Base-by-base conservation (phyloP, 2,329 filamentous ascomycete species). In the Trichoderma guizhouense region DNA sequence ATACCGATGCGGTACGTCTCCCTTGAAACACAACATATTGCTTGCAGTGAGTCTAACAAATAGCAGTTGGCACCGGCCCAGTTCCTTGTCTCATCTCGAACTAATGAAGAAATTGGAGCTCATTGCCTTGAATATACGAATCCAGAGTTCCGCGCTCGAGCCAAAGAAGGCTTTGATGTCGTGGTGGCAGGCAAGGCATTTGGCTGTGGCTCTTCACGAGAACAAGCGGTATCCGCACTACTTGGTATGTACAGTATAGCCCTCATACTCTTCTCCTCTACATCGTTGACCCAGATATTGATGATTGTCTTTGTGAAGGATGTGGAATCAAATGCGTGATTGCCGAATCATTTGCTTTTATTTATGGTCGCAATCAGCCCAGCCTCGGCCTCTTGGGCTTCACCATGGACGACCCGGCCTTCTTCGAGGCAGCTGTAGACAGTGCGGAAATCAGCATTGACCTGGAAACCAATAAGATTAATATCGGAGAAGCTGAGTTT, bases 161-260 rank as follows among this genome's bases (percentile, higher is more conserved):
- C 80, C 12, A 76, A 78, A 51, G 74, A 81, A 28, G 83, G 82
- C 0, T 77, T 77, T 58, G 78, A 81, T 21, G 75, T 86, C n/a
- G 77, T 85, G 11, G 83, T 86, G 0, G 84, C 83, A 0, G 83
- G 83, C 0, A 80, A 83, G 61, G 82, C 79, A 0, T 86, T 86
- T 73, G 84, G 84, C 2, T 81, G 80, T 65, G 84, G 84, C 7
- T 85, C 83, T 0, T 84, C 82, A 11, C 80, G 84, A 0, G 81
- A 85, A 74, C 78, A 84, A 36, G 84, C 85, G 1, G 81, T 83
- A 3, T 79, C 76, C 60, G 82, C 83, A 8, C 76, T 85, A 7
- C 57, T 70, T 30, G 67, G 67, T 70, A 63, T 32, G 67, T 55
- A 15, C 32, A 15, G 67, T 55, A 15, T 43, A 15, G 11, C 6